Evolutionary conservation across 352 stramenopile species (phyloP).

Genomic region (Albugo laibachii): DNA sequence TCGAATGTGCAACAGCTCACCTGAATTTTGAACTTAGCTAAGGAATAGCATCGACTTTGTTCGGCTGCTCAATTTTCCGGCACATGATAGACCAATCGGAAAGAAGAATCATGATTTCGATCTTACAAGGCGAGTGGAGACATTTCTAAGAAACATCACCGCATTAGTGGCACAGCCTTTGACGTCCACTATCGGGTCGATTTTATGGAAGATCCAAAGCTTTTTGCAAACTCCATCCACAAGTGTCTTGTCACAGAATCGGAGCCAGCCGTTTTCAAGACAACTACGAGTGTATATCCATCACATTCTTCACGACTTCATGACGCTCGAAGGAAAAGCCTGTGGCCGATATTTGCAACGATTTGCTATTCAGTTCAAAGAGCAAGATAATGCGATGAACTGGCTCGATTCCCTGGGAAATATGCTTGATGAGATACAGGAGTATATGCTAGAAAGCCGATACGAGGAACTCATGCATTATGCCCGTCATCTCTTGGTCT

Average conservation of each 20-base stretch:
- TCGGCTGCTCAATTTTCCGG: slow-evolving; percentile 21
- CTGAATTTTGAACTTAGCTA: neutral
- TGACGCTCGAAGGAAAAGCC: slow-evolving; percentile 56
- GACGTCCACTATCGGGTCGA: slow-evolving; percentile 44
- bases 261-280: slow-evolving; percentile 44
- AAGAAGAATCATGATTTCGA: slow-evolving; percentile 39
- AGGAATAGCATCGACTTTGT: neutral
- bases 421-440: slow-evolving; percentile 61
- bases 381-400: slow-evolving; percentile 27
- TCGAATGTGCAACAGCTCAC: neutral
- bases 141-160: slow-evolving; percentile 53
- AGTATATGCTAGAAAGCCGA: slow-evolving; percentile 73
- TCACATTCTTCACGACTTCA: slow-evolving; percentile 54
- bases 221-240: slow-evolving; percentile 61
- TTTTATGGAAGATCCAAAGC: slow-evolving; percentile 56
- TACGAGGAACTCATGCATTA: slow-evolving; percentile 35
- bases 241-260: slow-evolving; percentile 45
- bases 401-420: slow-evolving; percentile 50
- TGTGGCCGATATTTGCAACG: slow-evolving; percentile 37
- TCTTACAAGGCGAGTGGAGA: slow-evolving; percentile 47
- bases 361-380: slow-evolving; percentile 17
- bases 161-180: slow-evolving; percentile 50
- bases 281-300: slow-evolving; percentile 63
- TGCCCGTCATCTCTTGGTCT: too few species aligned
- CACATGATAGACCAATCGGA: slow-evolving; percentile 26